A percentile compares a stretch with the other conserved stretches of the same genome.
Conservation (phyloP, 805 yeast genomes). For the Candida tammaniensis region DNA sequence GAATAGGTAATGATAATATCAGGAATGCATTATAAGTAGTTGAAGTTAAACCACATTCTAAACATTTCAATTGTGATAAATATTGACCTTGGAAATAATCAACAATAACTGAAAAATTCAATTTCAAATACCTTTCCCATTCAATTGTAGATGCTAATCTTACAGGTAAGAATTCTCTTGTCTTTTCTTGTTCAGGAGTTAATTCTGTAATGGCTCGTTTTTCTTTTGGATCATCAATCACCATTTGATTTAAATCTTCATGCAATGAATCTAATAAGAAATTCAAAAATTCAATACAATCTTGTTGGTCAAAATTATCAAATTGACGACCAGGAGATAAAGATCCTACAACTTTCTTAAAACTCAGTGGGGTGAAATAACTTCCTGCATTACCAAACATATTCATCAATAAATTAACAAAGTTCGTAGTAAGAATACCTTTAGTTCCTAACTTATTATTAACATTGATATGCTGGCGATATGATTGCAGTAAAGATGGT, state of each 20-base stretch:
- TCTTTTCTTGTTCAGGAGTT: constrained; percentile 60
- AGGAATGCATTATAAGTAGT: constrained; percentile 86
- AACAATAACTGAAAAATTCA: constrained; percentile 76
- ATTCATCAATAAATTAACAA: constrained; percentile 55
- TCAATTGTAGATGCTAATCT: constrained; percentile 83
- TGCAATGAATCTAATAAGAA: constrained; percentile 74
- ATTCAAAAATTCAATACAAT: constrained; percentile 78
- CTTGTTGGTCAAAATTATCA: constrained; percentile 73
- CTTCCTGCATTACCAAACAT: constrained; percentile 49
- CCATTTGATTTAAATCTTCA: constrained; percentile 77
- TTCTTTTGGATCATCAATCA: constrained; percentile 26
- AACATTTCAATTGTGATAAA: constrained; percentile 72
- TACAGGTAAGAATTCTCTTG: constrained; percentile 69
- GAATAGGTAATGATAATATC: constrained; percentile 76
- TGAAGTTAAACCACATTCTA: constrained; percentile 70
- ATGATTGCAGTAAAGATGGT: constrained; percentile 38
- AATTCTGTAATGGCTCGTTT: constrained; percentile 43
- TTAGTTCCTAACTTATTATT: constrained; percentile 75
- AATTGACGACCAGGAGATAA: constrained; percentile 59
- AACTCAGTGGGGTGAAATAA: constrained; percentile 56
- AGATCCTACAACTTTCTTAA: constrained; percentile 67
- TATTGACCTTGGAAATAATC: constrained; percentile 89
- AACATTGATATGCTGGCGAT: constrained; percentile 65
- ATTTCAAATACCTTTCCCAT: constrained; percentile 83
- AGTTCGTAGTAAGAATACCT: constrained; percentile 71